Evolutionary conservation across 2,329 filamentous ascomycete species (phyloP).

Genomic region (Exophiala spinifera): DNA sequence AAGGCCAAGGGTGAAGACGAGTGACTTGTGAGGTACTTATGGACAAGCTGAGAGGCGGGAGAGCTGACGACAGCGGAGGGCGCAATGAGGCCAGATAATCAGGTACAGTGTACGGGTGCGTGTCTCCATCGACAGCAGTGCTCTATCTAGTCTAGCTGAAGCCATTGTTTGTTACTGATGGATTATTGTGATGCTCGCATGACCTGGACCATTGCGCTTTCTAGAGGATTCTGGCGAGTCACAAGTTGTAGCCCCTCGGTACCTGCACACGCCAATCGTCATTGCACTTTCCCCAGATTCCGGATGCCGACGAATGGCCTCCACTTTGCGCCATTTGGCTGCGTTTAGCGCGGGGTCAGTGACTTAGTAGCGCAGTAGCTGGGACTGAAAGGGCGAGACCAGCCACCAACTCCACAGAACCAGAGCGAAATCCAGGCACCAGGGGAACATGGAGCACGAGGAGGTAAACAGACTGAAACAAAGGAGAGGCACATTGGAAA

Average conservation of each 20-base stretch:
- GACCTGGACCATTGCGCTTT: constrained; percentile 12
- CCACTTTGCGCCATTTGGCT: constrained; percentile 5
- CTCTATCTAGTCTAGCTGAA: not conserved
- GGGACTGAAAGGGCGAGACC: not conserved
- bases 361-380: no score
- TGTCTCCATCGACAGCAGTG: no score
- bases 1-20: not conserved
- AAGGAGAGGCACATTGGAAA: no score
- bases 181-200: constrained; percentile 20
- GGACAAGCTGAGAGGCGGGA: not conserved
- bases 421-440: not conserved
- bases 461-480: no score
- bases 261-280: constrained; percentile 8
- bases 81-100: constrained; percentile 5
- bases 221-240: constrained; percentile 16
- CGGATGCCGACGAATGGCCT: not conserved
- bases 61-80: not conserved
- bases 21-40: not conserved
- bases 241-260: no score
- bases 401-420: not conserved
- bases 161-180: no score
- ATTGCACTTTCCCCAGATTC: constrained; percentile 25
- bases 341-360: constrained; percentile 21
- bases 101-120: no score
- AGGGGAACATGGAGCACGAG: not conserved